Conservation (phyloP, 2,329 filamentous ascomycete genomes). For the Trichoderma pleuroti region DNA sequence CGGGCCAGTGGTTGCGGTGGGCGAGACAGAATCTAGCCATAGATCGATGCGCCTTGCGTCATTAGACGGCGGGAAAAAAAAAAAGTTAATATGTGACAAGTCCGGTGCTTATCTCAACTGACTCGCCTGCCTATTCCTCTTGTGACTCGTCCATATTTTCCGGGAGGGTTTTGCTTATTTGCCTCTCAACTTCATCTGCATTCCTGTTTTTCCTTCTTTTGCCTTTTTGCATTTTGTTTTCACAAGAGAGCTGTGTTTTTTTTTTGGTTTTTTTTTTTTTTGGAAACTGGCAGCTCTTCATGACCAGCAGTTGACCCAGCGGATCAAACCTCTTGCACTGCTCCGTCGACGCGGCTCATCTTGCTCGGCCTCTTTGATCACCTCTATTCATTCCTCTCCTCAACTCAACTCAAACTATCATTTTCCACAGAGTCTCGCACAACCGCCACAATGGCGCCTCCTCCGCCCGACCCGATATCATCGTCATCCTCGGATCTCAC, state of each 20-base stretch:
- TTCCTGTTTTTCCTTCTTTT: neutral
- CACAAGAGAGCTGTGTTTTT: too few relatives aligned
- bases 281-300: neutral
- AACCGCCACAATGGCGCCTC: slow-evolving; percentile 4
- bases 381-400: neutral
- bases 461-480: neutral
- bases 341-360: neutral
- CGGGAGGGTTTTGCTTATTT: neutral
- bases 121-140: neutral
- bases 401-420: too few relatives aligned
- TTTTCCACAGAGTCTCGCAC: neutral
- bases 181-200: neutral
- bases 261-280: neutral
- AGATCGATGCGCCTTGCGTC: neutral
- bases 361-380: neutral
- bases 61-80: neutral
- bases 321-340: neutral
- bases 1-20: neutral
- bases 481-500: slow-evolving; percentile 17
- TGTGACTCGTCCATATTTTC: neutral
- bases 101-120: slow-evolving; percentile 2
- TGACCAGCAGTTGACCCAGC: slow-evolving; percentile 5
- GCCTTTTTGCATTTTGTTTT: neutral
- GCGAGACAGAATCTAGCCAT: neutral
- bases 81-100: neutral